Percentiles rank a stretch among this genome's conserved stretches.
phyloP scores from a whole-genome alignment of 1,284 basidiomycete genomes.

The Malassezia vespertilionis region DNA sequence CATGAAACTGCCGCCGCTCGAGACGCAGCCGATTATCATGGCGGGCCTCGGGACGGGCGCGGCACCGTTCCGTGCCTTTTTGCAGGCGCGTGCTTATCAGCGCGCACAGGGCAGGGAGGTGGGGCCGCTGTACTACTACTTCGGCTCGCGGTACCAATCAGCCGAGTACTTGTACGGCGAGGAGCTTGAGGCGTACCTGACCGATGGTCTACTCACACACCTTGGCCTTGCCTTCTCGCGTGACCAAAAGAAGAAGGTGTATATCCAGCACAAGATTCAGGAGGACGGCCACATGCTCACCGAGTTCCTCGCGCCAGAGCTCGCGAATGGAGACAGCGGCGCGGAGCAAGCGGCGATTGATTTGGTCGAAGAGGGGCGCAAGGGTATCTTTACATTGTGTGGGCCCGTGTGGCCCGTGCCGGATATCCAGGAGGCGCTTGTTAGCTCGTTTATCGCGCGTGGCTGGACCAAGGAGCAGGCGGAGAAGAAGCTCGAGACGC shows the following conservation, averaged over 20 bases:
- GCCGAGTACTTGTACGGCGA: conserved; percentile 94
- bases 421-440: conserved; percentile 85
- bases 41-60: conserved; percentile 95
- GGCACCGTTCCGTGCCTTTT: conserved; percentile 95
- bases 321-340: conserved; percentile 51
- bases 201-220: conserved; percentile 70
- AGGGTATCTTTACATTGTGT: conserved; percentile 78
- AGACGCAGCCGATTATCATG: conserved; percentile 89
- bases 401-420: conserved; percentile 98
- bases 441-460: conserved; percentile 62
- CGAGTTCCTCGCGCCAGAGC: conserved; percentile 47
- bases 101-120: conserved; percentile 64
- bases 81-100: conserved; percentile 83
- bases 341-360: conserved; percentile 49
- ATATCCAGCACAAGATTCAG: conserved; percentile 97
- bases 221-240: conserved; percentile 94
- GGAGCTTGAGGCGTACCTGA: conserved; percentile 60
- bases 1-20: conserved; percentile 87
- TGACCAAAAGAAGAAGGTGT: conserved; percentile 78
- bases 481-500: conserved; percentile 69
- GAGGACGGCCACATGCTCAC: conserved; percentile 71
- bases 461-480: conserved; percentile 61
- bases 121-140: conserved; percentile 92
- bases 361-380: conserved; percentile 50
- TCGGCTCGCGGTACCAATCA: conserved; percentile 86